phyloP scores from a whole-genome alignment of 345 rosid genomes.

The Acer negundo region DNA sequence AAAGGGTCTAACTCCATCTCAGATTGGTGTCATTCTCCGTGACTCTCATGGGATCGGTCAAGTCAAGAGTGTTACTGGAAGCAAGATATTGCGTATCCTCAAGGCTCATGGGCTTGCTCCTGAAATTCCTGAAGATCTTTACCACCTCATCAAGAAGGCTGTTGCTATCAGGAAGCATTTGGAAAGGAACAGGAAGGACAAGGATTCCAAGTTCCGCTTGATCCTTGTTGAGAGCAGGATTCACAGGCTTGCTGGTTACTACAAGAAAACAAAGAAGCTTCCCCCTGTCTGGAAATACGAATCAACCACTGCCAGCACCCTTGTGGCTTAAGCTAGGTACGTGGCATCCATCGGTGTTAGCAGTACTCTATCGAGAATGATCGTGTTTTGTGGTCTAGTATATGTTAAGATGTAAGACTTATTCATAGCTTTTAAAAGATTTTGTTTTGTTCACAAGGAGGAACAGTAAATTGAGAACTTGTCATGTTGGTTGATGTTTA shows the following conservation, averaged over 20 bases:
- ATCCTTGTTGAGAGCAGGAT: slow-evolving; percentile 80
- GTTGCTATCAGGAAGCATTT: slow-evolving; percentile 72
- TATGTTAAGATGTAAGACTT: slow-evolving; percentile 8
- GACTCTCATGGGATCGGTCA: slow-evolving; percentile 79
- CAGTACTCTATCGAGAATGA: slow-evolving; percentile 13
- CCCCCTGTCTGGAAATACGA: slow-evolving; percentile 85
- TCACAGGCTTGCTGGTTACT: slow-evolving; percentile 71
- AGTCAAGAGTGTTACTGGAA: slow-evolving; percentile 69
- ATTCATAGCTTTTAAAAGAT: slow-evolving; percentile 11
- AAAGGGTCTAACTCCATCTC: slow-evolving; percentile 78
- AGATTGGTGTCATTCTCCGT: slow-evolving; percentile 79
- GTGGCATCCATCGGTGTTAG: background rate
- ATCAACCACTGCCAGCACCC: slow-evolving; percentile 69
- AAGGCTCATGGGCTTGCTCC: slow-evolving; percentile 77
- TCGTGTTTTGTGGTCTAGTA: slow-evolving; percentile 4
- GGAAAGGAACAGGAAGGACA: slow-evolving; percentile 78
- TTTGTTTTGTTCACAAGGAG: background rate
- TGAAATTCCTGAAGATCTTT: slow-evolving; percentile 69
- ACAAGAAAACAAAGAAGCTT: slow-evolving; percentile 83
- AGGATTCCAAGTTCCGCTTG: slow-evolving; percentile 72
- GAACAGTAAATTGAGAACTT: slow-evolving; percentile 6
- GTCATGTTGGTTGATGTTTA: background rate
- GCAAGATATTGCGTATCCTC: slow-evolving; percentile 64
- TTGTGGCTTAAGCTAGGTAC: slow-evolving; percentile 49
- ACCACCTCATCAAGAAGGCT: slow-evolving; percentile 78